Evolutionary conservation across 495 filamentous ascomycete genomes (phyloP).

Genomic region (Evernia prunastri): DNA sequence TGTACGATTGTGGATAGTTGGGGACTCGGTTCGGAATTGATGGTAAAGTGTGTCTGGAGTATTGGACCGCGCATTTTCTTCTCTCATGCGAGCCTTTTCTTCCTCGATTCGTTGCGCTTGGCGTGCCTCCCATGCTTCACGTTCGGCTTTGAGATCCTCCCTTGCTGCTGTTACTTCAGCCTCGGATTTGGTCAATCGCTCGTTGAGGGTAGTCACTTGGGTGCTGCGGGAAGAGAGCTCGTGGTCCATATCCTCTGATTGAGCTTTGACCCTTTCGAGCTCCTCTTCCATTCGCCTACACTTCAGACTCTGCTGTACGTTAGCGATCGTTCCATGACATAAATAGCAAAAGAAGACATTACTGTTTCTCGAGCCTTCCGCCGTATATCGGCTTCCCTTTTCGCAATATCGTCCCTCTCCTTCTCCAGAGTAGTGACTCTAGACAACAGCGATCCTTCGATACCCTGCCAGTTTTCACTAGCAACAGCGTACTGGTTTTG

Average conservation of each 20-base stretch:
- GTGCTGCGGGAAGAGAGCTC: constrained; percentile 53
- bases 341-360: constrained; percentile 29
- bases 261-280: constrained; percentile 62
- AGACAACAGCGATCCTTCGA: constrained; percentile 74
- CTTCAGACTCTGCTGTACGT: constrained; percentile 56
- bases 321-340: constrained; percentile 12
- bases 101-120: constrained; percentile 59
- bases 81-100: constrained; percentile 68
- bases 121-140: constrained; percentile 57
- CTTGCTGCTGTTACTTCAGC: constrained; percentile 53
- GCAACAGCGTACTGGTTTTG: constrained; percentile 93
- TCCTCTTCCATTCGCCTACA: constrained; percentile 76
- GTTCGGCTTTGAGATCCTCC: constrained; percentile 63
- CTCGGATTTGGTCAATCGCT: constrained; percentile 58
- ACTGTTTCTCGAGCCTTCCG: constrained; percentile 82
- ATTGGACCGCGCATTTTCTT: constrained; percentile 39
- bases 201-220: constrained; percentile 58
- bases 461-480: constrained; percentile 94
- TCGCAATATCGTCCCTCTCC: constrained; percentile 79
- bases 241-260: constrained; percentile 53
- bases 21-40: constrained; percentile 43
- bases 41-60: constrained; percentile 36
- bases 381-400: constrained; percentile 76
- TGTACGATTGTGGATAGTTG: constrained; percentile 41
- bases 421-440: constrained; percentile 72